A percentile compares a stretch with the other conserved stretches of the same genome.
phyloP scores from a whole-genome alignment of 306 rosid species.

The Medicago ruthenica region DNA sequence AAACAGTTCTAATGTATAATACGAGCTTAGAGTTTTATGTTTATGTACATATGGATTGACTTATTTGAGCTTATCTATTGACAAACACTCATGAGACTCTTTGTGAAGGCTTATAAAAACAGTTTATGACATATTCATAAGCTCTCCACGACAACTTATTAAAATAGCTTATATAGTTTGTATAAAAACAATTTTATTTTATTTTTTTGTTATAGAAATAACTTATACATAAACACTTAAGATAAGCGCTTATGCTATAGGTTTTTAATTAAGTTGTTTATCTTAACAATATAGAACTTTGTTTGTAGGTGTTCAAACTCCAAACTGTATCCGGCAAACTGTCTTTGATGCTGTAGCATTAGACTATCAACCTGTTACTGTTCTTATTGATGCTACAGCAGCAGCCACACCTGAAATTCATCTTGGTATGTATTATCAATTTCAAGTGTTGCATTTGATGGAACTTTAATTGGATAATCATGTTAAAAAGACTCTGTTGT shows the following conservation, averaged over 20 bases:
- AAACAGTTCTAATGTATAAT: constrained; percentile 8
- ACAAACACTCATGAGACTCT: too few species aligned
- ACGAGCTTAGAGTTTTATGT: constrained; percentile 15
- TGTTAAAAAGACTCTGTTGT: not conserved
- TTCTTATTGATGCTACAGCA: constrained; percentile 85
- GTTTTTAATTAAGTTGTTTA: not conserved
- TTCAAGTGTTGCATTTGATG: constrained; percentile 1
- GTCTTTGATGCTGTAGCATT: constrained; percentile 85
- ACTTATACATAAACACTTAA: not conserved
- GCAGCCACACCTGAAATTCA: constrained; percentile 84
- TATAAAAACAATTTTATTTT: too few species aligned
- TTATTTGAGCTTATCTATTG: too few species aligned
- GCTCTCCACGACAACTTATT: too few species aligned
- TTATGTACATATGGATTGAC: not conserved
- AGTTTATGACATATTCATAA: too few species aligned
- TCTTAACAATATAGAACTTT: not conserved
- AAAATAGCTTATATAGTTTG: too few species aligned
- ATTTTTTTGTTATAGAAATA: too few species aligned
- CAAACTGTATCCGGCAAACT: constrained; percentile 94
- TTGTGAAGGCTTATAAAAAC: too few species aligned
- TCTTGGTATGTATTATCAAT: constrained; percentile 54
- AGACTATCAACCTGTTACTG: constrained; percentile 74
- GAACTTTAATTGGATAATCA: constrained; percentile 7
- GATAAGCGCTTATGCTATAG: not conserved
- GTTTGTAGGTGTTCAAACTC: constrained; percentile 86